Evolutionary conservation across 2,329 filamentous ascomycete genomes (phyloP), one percentile per base, ranked within the genome.

Genomic region (Phoma sp.): DNA sequence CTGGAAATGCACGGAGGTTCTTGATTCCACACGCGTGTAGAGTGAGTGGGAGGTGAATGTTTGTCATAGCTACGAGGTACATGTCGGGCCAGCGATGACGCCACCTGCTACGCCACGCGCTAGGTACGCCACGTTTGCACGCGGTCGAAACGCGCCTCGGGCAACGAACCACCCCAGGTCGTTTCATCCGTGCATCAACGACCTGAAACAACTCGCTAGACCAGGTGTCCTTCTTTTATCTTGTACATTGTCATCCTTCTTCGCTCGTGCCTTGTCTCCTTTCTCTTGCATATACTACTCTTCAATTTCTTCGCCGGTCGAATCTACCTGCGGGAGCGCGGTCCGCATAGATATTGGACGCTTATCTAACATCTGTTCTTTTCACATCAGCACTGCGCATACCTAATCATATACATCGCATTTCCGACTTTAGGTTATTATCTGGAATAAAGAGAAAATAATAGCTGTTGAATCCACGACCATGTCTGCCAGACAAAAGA

Each of bases 161-260:
- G 58, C 63, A 54, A 41, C 57, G 57, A 62, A 51, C 59, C 64
- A 58, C 62, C 58, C 63, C 61, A 64, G 66, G 58, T 61, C 61
- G 72, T 75, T 75, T 74, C 71, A 73, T 57, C 64, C 63, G 63
- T 68, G 70, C 70, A 61, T 68, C 61, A 61, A 64, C 33, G 56
- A 56, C 47, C 57, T 63, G 60, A 65, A 68, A 67, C 61, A 64
- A 52, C 51, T 55, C 53, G 53, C 54, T 60, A 60, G 52, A 47
- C 52, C 46, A 55, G 43, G 41, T 51, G 40, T 52, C 51, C 36
- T 60, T 46, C 47, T 43, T 54, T 43, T 33, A 43, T 50, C 57
- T 40, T 29, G 31, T 55, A 46, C 27, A 43, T 32, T 22, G 22
- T 29, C 52, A 43, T 31, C 36, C 43, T 51, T 25, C 50, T 25